Conservation (phyloP, 1,284 basidiomycete species). For the Calocybe gambosa region DNA sequence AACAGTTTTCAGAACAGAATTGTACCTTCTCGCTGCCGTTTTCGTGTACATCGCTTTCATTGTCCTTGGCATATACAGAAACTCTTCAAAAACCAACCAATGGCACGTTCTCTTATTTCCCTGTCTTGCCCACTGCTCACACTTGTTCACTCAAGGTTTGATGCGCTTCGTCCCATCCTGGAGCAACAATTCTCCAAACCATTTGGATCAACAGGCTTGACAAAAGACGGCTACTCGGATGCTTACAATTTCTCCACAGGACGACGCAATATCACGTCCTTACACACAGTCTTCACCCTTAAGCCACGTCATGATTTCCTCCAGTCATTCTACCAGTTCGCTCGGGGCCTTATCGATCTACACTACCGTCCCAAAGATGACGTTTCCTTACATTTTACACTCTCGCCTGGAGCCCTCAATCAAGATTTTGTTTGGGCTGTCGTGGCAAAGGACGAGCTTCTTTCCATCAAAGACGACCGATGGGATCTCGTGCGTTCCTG, state of each 20-base stretch:
- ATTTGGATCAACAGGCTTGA: constrained; percentile 38
- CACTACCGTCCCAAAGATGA: constrained; percentile 64
- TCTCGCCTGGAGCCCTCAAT: constrained; percentile 47
- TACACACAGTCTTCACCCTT: constrained; percentile 76
- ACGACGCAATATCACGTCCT: constrained; percentile 64
- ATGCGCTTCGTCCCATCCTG: constrained; percentile 50
- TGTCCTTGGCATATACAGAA: constrained; percentile 49
- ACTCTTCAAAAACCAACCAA: constrained; percentile 47
- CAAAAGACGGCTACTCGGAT: constrained; percentile 67
- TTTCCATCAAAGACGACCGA: constrained; percentile 59
- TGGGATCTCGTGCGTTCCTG: constrained; percentile 75
- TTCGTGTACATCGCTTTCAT: constrained; percentile 49
- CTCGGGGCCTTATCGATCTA: constrained; percentile 65
- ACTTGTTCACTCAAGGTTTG: constrained; percentile 38
- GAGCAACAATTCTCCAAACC: constrained; percentile 66
- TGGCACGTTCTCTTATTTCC: constrained; percentile 37
- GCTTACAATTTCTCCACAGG: constrained; percentile 85
- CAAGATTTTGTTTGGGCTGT: constrained; percentile 80
- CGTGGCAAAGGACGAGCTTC: constrained; percentile 73
- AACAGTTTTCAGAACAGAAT: constrained; percentile 66
- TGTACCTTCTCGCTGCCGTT: constrained; percentile 45
- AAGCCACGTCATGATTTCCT: constrained; percentile 79
- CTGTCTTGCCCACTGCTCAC: background rate
- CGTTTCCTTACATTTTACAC: constrained; percentile 71
- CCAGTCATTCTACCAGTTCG: constrained; percentile 56